These are phyloP conservation scores for Wickerhamomyces rabaulensis DNA, from an alignment of 805 yeast species.

Conservation along the genomic window DNA sequence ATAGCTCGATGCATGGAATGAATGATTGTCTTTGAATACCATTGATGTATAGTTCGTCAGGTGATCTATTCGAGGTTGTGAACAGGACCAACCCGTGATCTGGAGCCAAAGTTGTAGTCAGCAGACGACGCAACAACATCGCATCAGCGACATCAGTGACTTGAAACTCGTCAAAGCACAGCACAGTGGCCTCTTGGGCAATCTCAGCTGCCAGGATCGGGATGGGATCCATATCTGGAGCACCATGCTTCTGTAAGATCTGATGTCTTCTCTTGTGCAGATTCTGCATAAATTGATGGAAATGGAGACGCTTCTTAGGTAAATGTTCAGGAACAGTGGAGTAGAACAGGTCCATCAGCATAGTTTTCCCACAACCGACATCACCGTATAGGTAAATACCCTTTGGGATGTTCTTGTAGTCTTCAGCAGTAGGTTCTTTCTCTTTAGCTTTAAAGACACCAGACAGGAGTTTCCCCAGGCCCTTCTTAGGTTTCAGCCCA, in stretches of 20 bases:
- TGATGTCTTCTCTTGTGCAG: conserved; percentile 85
- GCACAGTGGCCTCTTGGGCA: conserved; percentile 65
- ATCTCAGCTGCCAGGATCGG: conserved; percentile 82
- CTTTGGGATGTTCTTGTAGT: conserved; percentile 46
- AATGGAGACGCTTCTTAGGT: conserved; percentile 79
- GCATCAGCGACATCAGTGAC: conserved; percentile 99
- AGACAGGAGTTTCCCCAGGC: conserved; percentile 30
- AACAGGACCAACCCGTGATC: conserved; percentile 82
- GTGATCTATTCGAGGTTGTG: conserved; percentile 93
- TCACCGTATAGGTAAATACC: conserved; percentile 95
- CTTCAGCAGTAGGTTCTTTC: conserved; percentile 9
- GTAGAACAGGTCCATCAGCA: conserved; percentile 95
- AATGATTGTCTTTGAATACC: conserved; percentile 92
- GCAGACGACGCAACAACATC: conserved; percentile 79
- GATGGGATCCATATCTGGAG: conserved; percentile 69
- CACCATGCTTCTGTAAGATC: conserved; percentile 58
- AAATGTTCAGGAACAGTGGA: conserved; percentile 73
- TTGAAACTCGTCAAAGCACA: conserved; percentile 96
- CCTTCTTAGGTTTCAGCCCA: conserved; percentile 45
- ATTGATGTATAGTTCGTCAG: conserved; percentile 87
- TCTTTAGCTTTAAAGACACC: conserved; percentile 26
- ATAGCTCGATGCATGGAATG: conserved; percentile 82
- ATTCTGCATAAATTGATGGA: conserved; percentile 95
- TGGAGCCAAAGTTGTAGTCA: conserved; percentile 60
- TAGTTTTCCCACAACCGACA: conserved; percentile 97